Evolutionary conservation across 768 basidiomycete genomes (phyloP), one percentile per base, ranked within the genome.

Genomic region (Clavulina sp.): DNA sequence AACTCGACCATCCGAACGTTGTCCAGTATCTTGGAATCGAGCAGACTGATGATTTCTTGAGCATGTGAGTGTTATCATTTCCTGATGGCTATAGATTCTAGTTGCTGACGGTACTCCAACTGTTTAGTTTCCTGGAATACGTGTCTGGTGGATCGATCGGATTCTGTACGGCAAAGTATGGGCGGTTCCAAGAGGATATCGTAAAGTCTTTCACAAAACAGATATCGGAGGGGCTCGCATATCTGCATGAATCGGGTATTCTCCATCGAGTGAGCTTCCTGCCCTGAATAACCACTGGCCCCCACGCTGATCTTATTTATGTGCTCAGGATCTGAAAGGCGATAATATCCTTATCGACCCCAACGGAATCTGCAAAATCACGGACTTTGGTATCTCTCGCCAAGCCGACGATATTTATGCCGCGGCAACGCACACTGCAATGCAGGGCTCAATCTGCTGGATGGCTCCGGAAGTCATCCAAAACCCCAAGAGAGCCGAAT

Each of bases 401-500:
- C 76, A 86, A 55, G 89, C 65, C n/a, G 88, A 84, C 56, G 88
- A 95, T 55, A 75, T 84, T 49, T 79, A 84, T 49, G 76, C 76
- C 59, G 58, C 66, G 53, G 84, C 77, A n/a, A 84, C 84, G 48
- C 80, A 77, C 56, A 93, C 91, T 1, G 84, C 86, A 21, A 91
- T 99, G 88, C 85, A 89, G 63, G 95, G 95, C 24, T 92, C 92
- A 19, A 84, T 97, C 32, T 97, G 95, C 64, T 99, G 95, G 93
- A 96, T 97, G 93, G 92, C 92, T 6, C 92, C 92, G 0, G 92
- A 89, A 68, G 87, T 95, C 50, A 76, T 89, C 54, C 81, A 88
- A 56, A 80, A 84, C 32, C 77, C 83, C 63, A 80, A 81, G 64
- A 81, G 83, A 59, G 61, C 65, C 50, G 89, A 89, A 0, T 97